Evolutionary conservation across 208 protist species (phyloP).

Genomic region (Acanthamoeba lenticulata): DNA sequence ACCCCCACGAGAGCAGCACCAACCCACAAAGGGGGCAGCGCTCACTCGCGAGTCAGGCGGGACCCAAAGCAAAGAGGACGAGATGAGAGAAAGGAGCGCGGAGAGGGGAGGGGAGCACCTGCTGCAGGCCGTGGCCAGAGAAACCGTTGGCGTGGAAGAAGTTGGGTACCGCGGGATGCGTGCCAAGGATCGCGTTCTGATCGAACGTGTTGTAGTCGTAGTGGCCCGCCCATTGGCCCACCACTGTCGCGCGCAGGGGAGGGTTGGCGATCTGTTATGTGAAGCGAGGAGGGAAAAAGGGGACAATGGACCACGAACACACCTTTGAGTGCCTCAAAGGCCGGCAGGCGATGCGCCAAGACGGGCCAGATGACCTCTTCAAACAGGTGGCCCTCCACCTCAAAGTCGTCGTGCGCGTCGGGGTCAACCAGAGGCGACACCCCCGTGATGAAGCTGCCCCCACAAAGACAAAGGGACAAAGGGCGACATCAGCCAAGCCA

Average conservation of each 20-base stretch:
- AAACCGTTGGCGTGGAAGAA: conserved; percentile 51
- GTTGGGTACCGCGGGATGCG: conserved; percentile 7
- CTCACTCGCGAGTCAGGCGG: no score
- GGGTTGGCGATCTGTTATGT: not conserved
- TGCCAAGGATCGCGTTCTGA: conserved; percentile 35
- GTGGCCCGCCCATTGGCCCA: conserved; percentile 17
- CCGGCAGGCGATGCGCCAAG: not conserved
- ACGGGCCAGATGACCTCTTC: conserved; percentile 48
- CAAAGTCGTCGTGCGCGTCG: conserved; percentile 29
- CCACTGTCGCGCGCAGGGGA: not conserved
- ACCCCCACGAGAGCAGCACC: no score
- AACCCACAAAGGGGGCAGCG: no score
- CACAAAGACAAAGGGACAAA: not conserved
- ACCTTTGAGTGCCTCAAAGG: conserved; percentile 55
- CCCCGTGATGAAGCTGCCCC: not conserved
- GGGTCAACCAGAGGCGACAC: conserved; percentile 11
- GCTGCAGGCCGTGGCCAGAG: conserved; percentile 30
- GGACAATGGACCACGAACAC: no score
- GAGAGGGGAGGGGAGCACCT: not conserved
- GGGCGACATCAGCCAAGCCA: not conserved
- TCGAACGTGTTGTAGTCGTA: conserved; percentile 64
- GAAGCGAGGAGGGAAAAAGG: not conserved
- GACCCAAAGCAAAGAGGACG: not conserved
- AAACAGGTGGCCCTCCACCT: not conserved
- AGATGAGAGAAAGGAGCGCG: no score